Conservation (phyloP, 2,329 filamentous ascomycete species). For the Tolypocladium tropicale region DNA sequence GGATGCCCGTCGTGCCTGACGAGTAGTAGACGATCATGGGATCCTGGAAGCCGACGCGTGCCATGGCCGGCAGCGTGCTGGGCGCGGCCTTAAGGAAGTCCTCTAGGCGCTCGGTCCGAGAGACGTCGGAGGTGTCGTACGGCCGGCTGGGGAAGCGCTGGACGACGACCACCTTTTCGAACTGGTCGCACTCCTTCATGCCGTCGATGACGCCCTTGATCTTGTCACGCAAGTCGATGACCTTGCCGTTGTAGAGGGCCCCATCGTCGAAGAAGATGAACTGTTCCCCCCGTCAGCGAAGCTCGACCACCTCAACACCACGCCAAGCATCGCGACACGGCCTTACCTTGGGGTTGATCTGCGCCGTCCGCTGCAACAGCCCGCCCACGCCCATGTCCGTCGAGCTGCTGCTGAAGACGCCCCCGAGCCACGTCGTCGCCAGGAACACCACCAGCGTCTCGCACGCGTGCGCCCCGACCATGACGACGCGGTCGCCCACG, state of each 20-base stretch:
- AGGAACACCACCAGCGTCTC: constrained; percentile 65
- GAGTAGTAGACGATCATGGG: constrained; percentile 72
- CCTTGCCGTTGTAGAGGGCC: constrained; percentile 70
- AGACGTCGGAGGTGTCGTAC: constrained; percentile 46
- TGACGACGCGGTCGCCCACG: constrained; percentile 64
- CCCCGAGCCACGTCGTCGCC: constrained; percentile 61
- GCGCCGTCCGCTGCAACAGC: constrained; percentile 61
- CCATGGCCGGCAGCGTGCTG: constrained; percentile 36
- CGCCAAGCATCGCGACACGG: neutral
- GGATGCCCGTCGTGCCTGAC: constrained; percentile 71
- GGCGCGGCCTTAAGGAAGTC: constrained; percentile 29
- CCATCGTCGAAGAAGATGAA: constrained; percentile 79
- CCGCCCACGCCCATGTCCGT: constrained; percentile 80
- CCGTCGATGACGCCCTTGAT: constrained; percentile 61
- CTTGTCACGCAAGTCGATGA: constrained; percentile 60
- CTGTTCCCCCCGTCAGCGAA: constrained; percentile 15
- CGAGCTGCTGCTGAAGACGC: constrained; percentile 63
- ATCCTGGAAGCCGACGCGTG: constrained; percentile 57
- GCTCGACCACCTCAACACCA: neutral
- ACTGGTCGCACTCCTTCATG: constrained; percentile 49
- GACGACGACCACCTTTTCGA: constrained; percentile 54
- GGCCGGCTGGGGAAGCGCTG: constrained; percentile 49
- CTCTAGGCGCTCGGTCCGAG: constrained; percentile 33
- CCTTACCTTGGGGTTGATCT: constrained; percentile 58
- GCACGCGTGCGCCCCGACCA: constrained; percentile 65